Conservation (phyloP, 1,284 basidiomycete genomes). For the Moesziomyces globuligerus region DNA sequence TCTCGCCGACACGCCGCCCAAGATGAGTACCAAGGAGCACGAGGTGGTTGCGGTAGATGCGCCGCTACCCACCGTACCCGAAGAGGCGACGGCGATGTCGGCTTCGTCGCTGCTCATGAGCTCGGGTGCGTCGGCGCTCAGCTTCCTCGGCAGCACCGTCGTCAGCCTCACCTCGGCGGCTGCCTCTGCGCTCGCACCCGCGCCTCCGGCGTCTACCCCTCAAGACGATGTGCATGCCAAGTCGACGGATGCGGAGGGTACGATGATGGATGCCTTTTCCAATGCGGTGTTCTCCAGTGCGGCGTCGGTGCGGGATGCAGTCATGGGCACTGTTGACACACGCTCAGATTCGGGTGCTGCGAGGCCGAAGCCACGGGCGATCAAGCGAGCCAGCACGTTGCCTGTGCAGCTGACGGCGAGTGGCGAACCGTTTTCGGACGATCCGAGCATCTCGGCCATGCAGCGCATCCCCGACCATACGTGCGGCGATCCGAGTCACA, state of each 20-base stretch:
- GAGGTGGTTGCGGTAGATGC: no score
- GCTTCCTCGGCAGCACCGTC: slow-evolving; percentile 22
- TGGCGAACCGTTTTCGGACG: slow-evolving; percentile 31
- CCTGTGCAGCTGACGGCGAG: slow-evolving; percentile 25
- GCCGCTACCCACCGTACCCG: slow-evolving; percentile 10
- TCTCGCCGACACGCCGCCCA: not conserved
- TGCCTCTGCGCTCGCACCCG: slow-evolving; percentile 7
- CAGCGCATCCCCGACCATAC: slow-evolving; percentile 42
- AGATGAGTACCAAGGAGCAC: not conserved
- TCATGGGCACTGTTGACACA: not conserved
- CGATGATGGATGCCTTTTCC: slow-evolving; percentile 10
- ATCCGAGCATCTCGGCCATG: slow-evolving; percentile 43
- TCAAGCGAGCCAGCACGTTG: slow-evolving; percentile 7
- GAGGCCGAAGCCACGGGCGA: not conserved
- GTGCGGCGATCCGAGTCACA: slow-evolving; percentile 4
- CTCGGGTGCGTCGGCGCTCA: slow-evolving; percentile 19
- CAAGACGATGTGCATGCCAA: not conserved
- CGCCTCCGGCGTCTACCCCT: not conserved
- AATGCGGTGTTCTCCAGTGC: slow-evolving; percentile 8
- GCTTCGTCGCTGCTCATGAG: slow-evolving; percentile 10
- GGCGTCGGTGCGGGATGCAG: slow-evolving; percentile 12
- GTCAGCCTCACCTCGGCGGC: slow-evolving; percentile 14
- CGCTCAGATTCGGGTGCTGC: not conserved
- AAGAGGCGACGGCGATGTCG: not conserved
- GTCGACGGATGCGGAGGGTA: not conserved